A percentile compares a stretch with the other conserved stretches of the same genome.
These are phyloP conservation scores for Eucalyptus erythrocorys DNA, from an alignment of 345 rosid species.

Conservation along the genomic window DNA sequence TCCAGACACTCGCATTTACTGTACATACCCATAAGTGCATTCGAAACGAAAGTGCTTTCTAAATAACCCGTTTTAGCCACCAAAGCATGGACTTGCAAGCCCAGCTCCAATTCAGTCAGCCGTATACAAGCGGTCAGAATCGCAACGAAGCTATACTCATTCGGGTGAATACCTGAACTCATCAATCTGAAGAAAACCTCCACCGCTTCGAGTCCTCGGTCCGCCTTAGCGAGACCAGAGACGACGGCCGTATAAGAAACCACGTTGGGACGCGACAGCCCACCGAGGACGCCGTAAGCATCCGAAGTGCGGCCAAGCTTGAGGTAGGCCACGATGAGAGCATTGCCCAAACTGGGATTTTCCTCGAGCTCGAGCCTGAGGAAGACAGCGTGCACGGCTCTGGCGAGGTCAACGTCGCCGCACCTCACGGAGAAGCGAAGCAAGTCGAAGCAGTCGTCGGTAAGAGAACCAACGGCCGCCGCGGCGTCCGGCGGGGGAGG, in stretches of 20 bases:
- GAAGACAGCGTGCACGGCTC: slow-evolving; percentile 50
- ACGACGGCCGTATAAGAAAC: slow-evolving; percentile 61
- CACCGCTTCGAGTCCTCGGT: slow-evolving; percentile 37
- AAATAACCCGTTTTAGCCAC: slow-evolving; percentile 21
- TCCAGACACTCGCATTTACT: slow-evolving; percentile 18
- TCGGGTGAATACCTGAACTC: slow-evolving; percentile 29
- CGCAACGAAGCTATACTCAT: slow-evolving; percentile 39
- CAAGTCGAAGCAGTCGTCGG: slow-evolving; percentile 13
- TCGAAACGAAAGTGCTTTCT: slow-evolving; percentile 40
- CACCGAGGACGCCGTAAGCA: slow-evolving; percentile 36
- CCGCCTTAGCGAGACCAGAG: slow-evolving; percentile 41
- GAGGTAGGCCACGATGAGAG: slow-evolving; percentile 49
- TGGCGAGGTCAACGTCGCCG: slow-evolving; percentile 33
- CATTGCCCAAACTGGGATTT: slow-evolving; percentile 29
- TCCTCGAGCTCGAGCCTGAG: slow-evolving; percentile 43
- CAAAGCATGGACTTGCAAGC: slow-evolving; percentile 43
- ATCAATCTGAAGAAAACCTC: slow-evolving; percentile 53
- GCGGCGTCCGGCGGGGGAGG: slow-evolving; percentile 2
- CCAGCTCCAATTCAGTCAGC: slow-evolving; percentile 24
- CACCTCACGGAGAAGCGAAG: background rate
- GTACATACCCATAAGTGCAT: slow-evolving; percentile 63
- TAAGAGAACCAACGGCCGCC: slow-evolving; percentile 1
- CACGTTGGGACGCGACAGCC: slow-evolving; percentile 42
- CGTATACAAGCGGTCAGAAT: slow-evolving; percentile 44
- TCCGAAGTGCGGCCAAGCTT: slow-evolving; percentile 40